Evolutionary conservation across 192 early-diverging fungal genomes (phyloP).

Genomic region (Backusella tuberculispora): DNA sequence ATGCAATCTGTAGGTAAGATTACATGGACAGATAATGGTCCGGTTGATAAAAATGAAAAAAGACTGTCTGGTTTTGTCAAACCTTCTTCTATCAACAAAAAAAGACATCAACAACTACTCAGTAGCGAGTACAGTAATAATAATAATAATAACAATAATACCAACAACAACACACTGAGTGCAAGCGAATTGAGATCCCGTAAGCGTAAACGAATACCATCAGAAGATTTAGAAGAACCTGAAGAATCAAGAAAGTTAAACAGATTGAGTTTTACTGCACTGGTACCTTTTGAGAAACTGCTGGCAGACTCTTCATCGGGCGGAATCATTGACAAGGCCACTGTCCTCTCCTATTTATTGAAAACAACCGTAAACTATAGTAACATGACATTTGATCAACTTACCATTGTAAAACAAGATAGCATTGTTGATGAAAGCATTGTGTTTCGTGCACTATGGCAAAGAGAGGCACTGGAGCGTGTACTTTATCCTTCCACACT

Average conservation of each 20-base stretch:
- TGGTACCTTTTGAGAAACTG: constrained; percentile 38
- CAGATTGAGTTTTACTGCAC: constrained; percentile 32
- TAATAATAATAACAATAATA: too few species aligned
- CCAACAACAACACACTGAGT: neutral
- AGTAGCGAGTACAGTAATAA: neutral
- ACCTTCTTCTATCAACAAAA: neutral
- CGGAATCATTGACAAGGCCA: constrained; percentile 37
- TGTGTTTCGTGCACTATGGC: constrained; percentile 43
- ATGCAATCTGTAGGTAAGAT: constrained; percentile 41
- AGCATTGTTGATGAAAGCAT: constrained; percentile 39
- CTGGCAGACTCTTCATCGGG: constrained; percentile 35
- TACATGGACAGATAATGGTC: constrained; percentile 30
- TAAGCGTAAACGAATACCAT: constrained; percentile 36
- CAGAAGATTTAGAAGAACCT: constrained; percentile 20
- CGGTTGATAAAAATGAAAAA: constrained; percentile 30
- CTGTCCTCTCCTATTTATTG: constrained; percentile 31
- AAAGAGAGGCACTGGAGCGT: constrained; percentile 40
- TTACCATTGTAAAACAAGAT: constrained; percentile 36
- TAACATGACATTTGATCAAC: constrained; percentile 44
- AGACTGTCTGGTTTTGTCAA: constrained; percentile 34
- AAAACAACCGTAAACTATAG: constrained; percentile 38
- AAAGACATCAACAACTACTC: neutral
- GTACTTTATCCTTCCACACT: constrained; percentile 28
- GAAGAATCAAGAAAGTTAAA: neutral
- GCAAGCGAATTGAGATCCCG: constrained; percentile 15